Evolutionary conservation across 257 asterid genomes (phyloP).

Genomic region (Jacaranda copaia): DNA sequence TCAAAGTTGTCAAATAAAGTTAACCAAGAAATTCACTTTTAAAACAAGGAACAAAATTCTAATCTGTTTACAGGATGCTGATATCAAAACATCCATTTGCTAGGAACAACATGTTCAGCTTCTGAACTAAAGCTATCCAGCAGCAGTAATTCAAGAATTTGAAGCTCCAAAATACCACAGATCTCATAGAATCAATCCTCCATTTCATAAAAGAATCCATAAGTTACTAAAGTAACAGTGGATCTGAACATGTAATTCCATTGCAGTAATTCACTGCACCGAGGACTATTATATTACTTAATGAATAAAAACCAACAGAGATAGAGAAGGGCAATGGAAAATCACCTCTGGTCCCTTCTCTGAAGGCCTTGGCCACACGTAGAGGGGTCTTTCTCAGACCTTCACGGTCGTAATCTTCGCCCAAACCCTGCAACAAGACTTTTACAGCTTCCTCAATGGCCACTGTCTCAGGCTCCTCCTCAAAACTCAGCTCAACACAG

Average conservation of each 20-base stretch:
- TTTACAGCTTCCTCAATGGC: conserved; percentile 87
- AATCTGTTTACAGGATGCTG: neutral
- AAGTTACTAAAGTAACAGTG: conserved; percentile 19
- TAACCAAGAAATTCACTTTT: neutral
- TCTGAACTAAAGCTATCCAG: conserved; percentile 1
- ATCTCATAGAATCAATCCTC: conserved; percentile 10
- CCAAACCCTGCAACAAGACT: conserved; percentile 85
- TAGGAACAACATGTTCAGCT: neutral
- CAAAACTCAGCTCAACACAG: conserved; percentile 50
- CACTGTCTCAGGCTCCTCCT: conserved; percentile 54
- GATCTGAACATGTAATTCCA: too few relatives aligned
- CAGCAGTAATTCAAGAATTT: neutral
- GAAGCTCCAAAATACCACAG: neutral
- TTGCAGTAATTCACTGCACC: too few relatives aligned
- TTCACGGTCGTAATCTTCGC: conserved; percentile 91
- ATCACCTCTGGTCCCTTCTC: conserved; percentile 89
- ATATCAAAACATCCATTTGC: neutral
- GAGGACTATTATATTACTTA: neutral
- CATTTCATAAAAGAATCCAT: neutral
- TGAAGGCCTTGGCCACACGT: conserved; percentile 90
- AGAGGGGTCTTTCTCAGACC: conserved; percentile 83
- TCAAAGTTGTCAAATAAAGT: neutral
- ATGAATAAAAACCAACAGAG: neutral
- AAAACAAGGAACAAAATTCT: neutral
- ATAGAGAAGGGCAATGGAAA: conserved; percentile 28